Percentiles rank a stretch among this genome's conserved stretches.
phyloP scores from a whole-genome alignment of 345 rosid species.

The Acer campestre region DNA sequence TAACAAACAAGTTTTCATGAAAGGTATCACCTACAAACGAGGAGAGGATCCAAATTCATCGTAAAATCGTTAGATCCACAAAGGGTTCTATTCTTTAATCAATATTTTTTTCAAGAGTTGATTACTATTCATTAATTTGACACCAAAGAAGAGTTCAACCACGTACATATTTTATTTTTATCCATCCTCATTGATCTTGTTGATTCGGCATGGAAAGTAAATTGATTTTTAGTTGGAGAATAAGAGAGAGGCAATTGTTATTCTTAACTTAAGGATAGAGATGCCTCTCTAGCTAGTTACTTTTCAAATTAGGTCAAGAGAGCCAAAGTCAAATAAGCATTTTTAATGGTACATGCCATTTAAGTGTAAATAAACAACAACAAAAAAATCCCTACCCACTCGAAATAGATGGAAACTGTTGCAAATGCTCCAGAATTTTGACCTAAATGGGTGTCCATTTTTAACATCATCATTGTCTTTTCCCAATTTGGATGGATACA shows the following conservation, averaged over 20 bases:
- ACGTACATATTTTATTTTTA: no score
- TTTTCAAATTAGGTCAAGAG: neutral
- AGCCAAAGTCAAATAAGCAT: neutral
- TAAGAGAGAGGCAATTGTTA: neutral
- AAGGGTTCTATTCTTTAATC: no score
- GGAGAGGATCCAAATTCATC: no score
- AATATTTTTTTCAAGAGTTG: no score
- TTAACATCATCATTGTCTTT: conserved; percentile 15
- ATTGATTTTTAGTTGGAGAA: neutral
- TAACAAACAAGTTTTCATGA: no score
- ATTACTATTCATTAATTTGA: no score
- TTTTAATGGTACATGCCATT: neutral
- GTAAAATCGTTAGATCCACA: neutral
- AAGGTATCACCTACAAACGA: no score
- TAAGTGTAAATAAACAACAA: neutral
- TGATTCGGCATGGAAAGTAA: no score
- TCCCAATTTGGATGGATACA: conserved; percentile 1
- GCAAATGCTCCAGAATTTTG: neutral
- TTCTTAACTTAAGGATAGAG: neutral
- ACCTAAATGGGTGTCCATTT: conserved; percentile 9
- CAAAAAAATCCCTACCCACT: neutral
- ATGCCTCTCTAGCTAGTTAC: neutral
- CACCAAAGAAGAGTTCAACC: neutral
- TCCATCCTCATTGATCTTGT: neutral
- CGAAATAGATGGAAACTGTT: neutral